Evolutionary conservation across 257 asterid genomes (phyloP), one percentile per base, ranked within the genome.

Genomic region (Datura wrightii): DNA sequence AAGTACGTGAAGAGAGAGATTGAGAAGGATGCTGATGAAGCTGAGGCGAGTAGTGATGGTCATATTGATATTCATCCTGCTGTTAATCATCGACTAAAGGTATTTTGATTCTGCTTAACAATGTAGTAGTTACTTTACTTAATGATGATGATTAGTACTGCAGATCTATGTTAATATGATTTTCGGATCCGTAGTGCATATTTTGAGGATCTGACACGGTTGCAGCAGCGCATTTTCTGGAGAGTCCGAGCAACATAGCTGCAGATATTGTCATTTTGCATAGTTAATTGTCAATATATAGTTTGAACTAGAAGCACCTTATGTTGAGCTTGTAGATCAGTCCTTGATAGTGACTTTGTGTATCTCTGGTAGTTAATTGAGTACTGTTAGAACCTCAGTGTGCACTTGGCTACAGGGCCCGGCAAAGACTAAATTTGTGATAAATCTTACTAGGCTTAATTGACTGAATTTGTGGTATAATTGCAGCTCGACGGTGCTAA

Each of bases 51-150:
- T 6, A 95, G 91, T 36, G 94, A 92, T 18, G 65, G 65, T 11
- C 92, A 85, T 19, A 95, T 94, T 80, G 97, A 92, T 87, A 90
- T 95, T 67, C 96, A 95, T 85, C 98, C 98, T 18, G 97, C 96
- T 60, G 96, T 95, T 53, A 94, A 95, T 91, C 98, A 94, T 65
- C 90, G 94, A 86, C 84, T 94, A 84, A 95, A 94, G 98, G 98
- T 93, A 54, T 39, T n/a, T 58, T 8, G 10, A 18, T 58, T 18
- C 6, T 58, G 11, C 34, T 6, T 18, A 18, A 18, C 7, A 56
- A 56, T 8, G 24, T 16, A 13, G 1, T 56, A 56, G 14, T 56
- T 18, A 39, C 34, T 70, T 42, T 3, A 13, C 44, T 60, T 19
- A 19, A 8, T 65, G 72, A 0, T 65, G 46, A 65, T 39, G 4